Base-by-base conservation (phyloP, 768 basidiomycete species). In the Paxillus involutus region DNA sequence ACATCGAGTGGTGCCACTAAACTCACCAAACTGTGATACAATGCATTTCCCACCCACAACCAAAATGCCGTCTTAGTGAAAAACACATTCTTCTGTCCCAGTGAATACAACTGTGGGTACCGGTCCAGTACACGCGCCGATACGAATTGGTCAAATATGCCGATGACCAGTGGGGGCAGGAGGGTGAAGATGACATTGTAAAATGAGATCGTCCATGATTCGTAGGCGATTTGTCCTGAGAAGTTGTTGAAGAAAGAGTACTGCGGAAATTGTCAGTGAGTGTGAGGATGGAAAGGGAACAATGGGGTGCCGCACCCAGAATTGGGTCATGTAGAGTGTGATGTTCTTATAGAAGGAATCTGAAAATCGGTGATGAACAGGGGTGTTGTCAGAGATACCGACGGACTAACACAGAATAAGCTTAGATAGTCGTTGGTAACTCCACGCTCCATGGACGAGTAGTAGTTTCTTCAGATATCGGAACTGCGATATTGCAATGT, bases 291-390 rank as follows among this genome's bases (percentile, higher is more conserved):
- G 19, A 37, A 17, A 37, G 16, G 33, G 26, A 21, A 30, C 19
- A n/a, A 41, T 9, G 4, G 6, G 7, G 13, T 19, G 57, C 81
- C 26, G 21, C 71, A 94, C 95, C 94, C 95, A 98, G 71, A 98
- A 98, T 58, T 96, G 92, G 21, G 94, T 97, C 92, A 99, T 93
- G 71, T 98, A 98, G 14, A 99, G 79, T 30, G 89, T 88, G 58
- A 98, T 98, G 71, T 99, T 99, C 71, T 99, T 99, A 80, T 98
- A 99, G 76, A 99, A 98, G 1, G 94, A 97, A 73, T 91, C 94
- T 97, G 63, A 13, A 26, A 45, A 14, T 21, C 44, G 24, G 1
- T 48, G 36, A 37, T 53, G 30, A 45, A 33, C 66, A 43, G 67
- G 24, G 62, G 52, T 49, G 17, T 10, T 48, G 26, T 35, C 45